Evolutionary conservation across 2,329 filamentous ascomycete species (phyloP).

Genomic region (Alternaria atra): DNA sequence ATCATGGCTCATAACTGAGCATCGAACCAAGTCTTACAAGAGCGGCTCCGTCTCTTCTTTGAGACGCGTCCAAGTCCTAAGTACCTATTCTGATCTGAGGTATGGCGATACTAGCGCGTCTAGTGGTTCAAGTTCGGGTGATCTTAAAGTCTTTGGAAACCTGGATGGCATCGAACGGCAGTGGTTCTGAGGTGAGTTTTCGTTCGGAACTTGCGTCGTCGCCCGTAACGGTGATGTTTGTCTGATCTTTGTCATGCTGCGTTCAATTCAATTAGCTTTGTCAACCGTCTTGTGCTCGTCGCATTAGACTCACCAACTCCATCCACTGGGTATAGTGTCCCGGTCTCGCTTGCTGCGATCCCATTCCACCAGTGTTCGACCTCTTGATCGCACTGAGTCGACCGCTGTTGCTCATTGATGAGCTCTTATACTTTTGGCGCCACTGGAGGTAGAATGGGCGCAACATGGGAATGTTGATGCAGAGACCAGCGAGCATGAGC

Average conservation of each 20-base stretch:
- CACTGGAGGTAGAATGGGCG: conserved; percentile 32
- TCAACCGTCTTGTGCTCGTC: background rate
- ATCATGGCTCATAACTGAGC: background rate
- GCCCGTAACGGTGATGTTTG: conserved; percentile 21
- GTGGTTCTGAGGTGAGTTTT: conserved; percentile 24
- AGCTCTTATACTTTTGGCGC: conserved; percentile 29
- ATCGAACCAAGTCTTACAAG: background rate
- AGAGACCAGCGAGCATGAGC: conserved; percentile 33
- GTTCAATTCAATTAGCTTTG: conserved; percentile 5
- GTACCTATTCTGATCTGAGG: background rate
- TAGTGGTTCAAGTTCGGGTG: conserved; percentile 13
- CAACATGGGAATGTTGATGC: conserved; percentile 36
- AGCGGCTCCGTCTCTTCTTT: background rate
- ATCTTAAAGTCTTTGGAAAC: conserved; percentile 29
- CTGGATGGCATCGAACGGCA: conserved; percentile 24
- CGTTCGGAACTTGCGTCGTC: conserved; percentile 34
- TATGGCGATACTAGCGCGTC: background rate
- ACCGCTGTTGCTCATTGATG: conserved; percentile 12
- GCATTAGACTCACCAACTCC: conserved; percentile 26
- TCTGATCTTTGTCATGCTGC: conserved; percentile 30
- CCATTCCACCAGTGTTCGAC: conserved; percentile 15
- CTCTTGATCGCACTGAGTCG: conserved; percentile 13
- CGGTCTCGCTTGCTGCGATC: conserved; percentile 14
- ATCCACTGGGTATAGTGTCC: conserved; percentile 33
- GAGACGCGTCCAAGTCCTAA: background rate